Percentiles rank a stretch among this genome's conserved stretches.
These are phyloP conservation scores for Lumnitzera littorea DNA, from an alignment of 345 rosid species.

Conservation along the genomic window DNA sequence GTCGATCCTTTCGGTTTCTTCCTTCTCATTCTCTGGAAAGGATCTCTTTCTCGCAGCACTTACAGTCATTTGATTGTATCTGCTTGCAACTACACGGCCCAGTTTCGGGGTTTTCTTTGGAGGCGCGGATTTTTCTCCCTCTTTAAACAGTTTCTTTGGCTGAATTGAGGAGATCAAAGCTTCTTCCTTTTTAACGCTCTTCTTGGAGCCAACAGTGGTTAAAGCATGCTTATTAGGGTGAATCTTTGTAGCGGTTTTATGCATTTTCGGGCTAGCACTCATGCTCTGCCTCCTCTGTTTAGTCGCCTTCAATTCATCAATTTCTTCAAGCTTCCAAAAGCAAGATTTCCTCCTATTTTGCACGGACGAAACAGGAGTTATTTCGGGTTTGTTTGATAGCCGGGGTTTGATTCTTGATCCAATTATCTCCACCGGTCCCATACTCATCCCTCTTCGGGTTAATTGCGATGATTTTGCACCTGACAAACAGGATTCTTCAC, in stretches of 20 bases:
- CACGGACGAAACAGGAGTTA: constrained; percentile 57
- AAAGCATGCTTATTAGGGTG: constrained; percentile 54
- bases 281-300: constrained; percentile 64
- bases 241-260: constrained; percentile 40
- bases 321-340: constrained; percentile 75
- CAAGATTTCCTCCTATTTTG: constrained; percentile 81
- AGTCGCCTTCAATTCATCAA: constrained; percentile 59
- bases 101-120: constrained; percentile 50
- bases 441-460: constrained; percentile 67
- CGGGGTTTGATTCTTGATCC: constrained; percentile 36
- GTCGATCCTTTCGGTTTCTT: constrained; percentile 40
- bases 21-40: constrained; percentile 56
- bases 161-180: constrained; percentile 44
- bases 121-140: constrained; percentile 53
- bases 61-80: constrained; percentile 44
- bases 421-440: constrained; percentile 80
- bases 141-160: constrained; percentile 78
- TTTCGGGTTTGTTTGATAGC: constrained; percentile 33
- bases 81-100: constrained; percentile 69
- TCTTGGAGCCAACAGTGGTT: constrained; percentile 57
- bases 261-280: constrained; percentile 69
- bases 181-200: constrained; percentile 66
- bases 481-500: constrained; percentile 35
- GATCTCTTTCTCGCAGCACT: constrained; percentile 51
- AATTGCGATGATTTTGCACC: constrained; percentile 28